Percentiles rank a stretch among this genome's conserved stretches.
Conservation (phyloP, 2,329 filamentous ascomycete species). For the Diaporthe helianthi region DNA sequence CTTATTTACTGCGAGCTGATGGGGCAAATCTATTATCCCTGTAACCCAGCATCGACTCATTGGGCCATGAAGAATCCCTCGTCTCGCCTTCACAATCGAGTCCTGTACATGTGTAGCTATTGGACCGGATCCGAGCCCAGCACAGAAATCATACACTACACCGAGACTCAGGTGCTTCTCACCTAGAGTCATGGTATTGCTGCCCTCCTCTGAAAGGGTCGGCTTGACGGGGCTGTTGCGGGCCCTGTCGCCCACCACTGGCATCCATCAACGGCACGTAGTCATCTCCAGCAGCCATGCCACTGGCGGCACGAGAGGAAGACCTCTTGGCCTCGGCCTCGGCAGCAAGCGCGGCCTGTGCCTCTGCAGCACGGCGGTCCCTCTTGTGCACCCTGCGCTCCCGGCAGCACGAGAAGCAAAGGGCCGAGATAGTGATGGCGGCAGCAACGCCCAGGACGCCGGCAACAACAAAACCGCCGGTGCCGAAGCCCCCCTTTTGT, state of each 20-base stretch:
- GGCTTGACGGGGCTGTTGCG: background rate
- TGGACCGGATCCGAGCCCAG: background rate
- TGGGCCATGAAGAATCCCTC: background rate
- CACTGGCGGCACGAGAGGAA: background rate
- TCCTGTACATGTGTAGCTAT: no score
- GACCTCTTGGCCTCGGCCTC: background rate
- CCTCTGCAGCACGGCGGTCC: conserved; percentile 55
- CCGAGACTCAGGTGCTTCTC: background rate
- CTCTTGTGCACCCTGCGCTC: conserved; percentile 55
- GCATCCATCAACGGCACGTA: conserved; percentile 8
- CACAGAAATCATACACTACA: background rate
- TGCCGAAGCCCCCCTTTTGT: conserved; percentile 48
- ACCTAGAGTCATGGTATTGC: conserved; percentile 9
- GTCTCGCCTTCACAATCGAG: background rate
- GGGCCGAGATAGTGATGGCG: conserved; percentile 46
- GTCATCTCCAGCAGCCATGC: background rate
- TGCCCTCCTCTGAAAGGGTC: background rate
- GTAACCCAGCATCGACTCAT: background rate
- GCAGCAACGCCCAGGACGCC: conserved; percentile 54
- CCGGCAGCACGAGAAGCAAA: conserved; percentile 60
- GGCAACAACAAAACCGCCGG: conserved; percentile 55
- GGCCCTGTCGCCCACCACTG: background rate
- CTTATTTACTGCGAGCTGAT: background rate
- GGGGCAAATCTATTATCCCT: background rate
- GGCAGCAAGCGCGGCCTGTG: conserved; percentile 44